A percentile compares a stretch with the other conserved stretches of the same genome.
Evolutionary conservation across 192 early-diverging fungal species (phyloP).

Genomic region (Backusella tarrabulga): DNA sequence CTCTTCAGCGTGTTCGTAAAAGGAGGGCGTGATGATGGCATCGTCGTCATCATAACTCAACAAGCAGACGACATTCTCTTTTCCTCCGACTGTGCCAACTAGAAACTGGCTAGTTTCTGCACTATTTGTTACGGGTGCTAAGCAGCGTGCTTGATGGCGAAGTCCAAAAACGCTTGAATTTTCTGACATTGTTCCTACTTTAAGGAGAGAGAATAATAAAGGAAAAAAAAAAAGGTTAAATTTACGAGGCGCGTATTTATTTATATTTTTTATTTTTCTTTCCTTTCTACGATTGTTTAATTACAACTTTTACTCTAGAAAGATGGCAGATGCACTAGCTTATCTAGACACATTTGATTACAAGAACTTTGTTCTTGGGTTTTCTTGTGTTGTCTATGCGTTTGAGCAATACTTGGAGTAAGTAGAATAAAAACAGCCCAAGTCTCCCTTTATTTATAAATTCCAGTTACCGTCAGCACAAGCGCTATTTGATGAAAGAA

Average conservation of each 20-base stretch:
- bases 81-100: conserved; percentile 63
- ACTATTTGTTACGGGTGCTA: conserved; percentile 59
- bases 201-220: not conserved
- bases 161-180: conserved; percentile 64
- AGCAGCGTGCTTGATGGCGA: conserved; percentile 61
- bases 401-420: conserved; percentile 85
- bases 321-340: conserved; percentile 11
- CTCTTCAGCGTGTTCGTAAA: conserved; percentile 64
- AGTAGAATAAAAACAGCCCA: not conserved
- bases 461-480: conserved; percentile 72
- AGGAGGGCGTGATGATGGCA: conserved; percentile 52
- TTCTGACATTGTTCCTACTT: conserved; percentile 9
- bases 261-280: conserved; percentile 3
- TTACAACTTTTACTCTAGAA: not conserved
- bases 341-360: conserved; percentile 41
- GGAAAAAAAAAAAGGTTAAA: not conserved
- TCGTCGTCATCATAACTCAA: conserved; percentile 77
- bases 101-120: conserved; percentile 70
- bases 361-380: conserved; percentile 76
- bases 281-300: not conserved
- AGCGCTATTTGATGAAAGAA: conserved; percentile 60
- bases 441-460: not conserved
- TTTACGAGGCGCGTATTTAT: not conserved
- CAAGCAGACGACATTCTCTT: conserved; percentile 65
- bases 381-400: conserved; percentile 68